Evolutionary conservation across 257 asterid genomes (phyloP), one percentile per base, ranked within the genome.

Genomic region (Eustoma russellianum): DNA sequence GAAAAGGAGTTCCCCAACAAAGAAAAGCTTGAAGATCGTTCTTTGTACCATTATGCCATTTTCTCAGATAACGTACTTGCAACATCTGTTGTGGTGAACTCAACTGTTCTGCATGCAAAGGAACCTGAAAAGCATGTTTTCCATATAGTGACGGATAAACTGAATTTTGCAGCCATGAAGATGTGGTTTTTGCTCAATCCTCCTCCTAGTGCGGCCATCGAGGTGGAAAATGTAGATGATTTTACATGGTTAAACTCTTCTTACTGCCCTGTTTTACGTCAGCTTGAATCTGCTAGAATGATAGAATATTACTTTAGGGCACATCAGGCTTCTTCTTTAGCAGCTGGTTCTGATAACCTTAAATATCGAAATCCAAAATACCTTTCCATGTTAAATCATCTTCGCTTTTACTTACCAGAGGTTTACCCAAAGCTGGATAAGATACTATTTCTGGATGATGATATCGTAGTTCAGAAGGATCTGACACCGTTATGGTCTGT

Each of bases 281-380:
- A 89, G 74, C 93, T 89, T 62, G 97, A 89, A 73, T 89, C 95
- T 61, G 73, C 95, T 50, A 61, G 92, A 59, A 86, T 89, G 97
- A 86, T 77, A 65, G 97, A 89, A 61, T 89, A 83, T 66, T 89
- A 89, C 75, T 89, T 89, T 78, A 89, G 86, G 86, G 95, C 94
- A 51, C 86, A 86, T 68, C 97, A 89, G 65, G 62, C 89, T 7
- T 81, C 95, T 54, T 77, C 94, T 41, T 73, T 86, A 48, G 65
- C 75, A 41, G 63, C 81, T 10, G 89, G 87, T 52, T 54, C 95
- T 17, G 97, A 89, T 77, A 86, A 86, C 70, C 94, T 89, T 33
- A 89, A 89, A 62, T 89, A 89, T 66, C 76, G 97, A 79, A 89
- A 89, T 63, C 97, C 94, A 17, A 89, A 89, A 53, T 89, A 89